Conservation (phyloP, 2,329 filamentous ascomycete species). For the Xylaria digitata region DNA sequence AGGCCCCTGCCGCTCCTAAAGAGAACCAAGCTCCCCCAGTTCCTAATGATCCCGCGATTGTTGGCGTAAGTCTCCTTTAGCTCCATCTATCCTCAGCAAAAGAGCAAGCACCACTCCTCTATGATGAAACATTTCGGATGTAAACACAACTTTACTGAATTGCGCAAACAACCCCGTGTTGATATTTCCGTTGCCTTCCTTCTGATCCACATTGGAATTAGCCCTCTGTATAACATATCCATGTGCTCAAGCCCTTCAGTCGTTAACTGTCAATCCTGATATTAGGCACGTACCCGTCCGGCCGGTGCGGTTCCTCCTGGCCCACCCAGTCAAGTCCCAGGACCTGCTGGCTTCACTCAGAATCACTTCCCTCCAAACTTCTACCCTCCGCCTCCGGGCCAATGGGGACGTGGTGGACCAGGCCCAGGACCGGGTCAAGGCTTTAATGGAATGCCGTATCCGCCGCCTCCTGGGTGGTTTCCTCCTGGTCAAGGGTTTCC, state of each 20-base stretch:
- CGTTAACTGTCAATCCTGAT: constrained; percentile 46
- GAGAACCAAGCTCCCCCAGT: constrained; percentile 81
- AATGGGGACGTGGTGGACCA: constrained; percentile 66
- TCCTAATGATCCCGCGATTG: constrained; percentile 94
- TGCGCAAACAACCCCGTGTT: constrained; percentile 93
- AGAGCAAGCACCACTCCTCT: constrained; percentile 47
- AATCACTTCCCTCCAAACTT: constrained; percentile 60
- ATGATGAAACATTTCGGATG: constrained; percentile 99
- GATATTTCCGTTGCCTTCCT: constrained; percentile 99
- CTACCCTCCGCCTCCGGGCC: constrained; percentile 64
- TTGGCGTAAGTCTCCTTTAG: constrained; percentile 81
- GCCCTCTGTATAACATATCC: constrained; percentile 29
- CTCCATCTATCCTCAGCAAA: constrained; percentile 12
- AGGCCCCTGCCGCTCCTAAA: constrained; percentile 77
- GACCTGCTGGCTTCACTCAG: constrained; percentile 57
- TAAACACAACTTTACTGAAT: constrained; percentile 87
- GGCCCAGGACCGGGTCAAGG: constrained; percentile 71
- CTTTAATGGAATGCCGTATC: constrained; percentile 82
- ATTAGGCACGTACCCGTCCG: constrained; percentile 55
- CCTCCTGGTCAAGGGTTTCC: constrained; percentile 81
- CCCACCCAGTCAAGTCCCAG: constrained; percentile 43
- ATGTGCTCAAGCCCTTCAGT: constrained; percentile 16
- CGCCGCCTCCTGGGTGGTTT: constrained; percentile 82
- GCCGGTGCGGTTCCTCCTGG: constrained; percentile 45
- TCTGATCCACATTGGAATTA: constrained; percentile 73